Percentiles rank a stretch among this genome's conserved stretches.
phyloP scores from a whole-genome alignment of 2,329 filamentous ascomycete genomes.

The Lasiodiplodia sp. region DNA sequence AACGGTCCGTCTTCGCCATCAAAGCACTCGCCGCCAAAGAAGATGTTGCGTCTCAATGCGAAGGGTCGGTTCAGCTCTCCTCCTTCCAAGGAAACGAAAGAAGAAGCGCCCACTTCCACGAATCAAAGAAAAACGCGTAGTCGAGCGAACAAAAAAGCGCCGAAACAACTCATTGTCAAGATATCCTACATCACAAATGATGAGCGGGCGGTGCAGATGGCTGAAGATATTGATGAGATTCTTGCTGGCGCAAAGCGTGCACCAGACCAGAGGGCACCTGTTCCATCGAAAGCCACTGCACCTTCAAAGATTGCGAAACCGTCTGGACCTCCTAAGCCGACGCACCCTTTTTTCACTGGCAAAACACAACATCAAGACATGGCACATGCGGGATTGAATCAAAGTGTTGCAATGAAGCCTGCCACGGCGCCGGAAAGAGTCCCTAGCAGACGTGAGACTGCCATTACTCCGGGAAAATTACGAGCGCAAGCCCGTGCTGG shows the following conservation, averaged over 20 bases:
- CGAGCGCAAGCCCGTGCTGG: conserved; percentile 40
- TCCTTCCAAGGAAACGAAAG: conserved; percentile 41
- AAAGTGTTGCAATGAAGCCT: neutral
- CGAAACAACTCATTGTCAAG: conserved; percentile 55
- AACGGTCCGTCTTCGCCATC: neutral
- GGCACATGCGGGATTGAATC: conserved; percentile 14
- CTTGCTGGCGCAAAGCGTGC: conserved; percentile 52
- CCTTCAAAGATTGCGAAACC: conserved; percentile 37
- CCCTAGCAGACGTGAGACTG: conserved; percentile 45
- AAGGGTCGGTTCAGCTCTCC: conserved; percentile 57
- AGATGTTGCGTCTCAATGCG: conserved; percentile 51
- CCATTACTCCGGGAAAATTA: conserved; percentile 57
- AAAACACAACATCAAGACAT: conserved; percentile 52
- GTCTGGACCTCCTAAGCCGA: conserved; percentile 52
- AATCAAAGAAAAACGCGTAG: conserved; percentile 50
- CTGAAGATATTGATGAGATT: conserved; percentile 69
- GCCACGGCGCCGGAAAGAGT: conserved; percentile 35
- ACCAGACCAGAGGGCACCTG: conserved; percentile 33
- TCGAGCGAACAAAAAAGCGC: conserved; percentile 37
- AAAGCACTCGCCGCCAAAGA: conserved; percentile 40
- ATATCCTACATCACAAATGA: conserved; percentile 67
- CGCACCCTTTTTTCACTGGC: conserved; percentile 74
- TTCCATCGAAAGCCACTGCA: neutral
- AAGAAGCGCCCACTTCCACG: conserved; percentile 30
- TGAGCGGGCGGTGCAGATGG: conserved; percentile 57